A percentile compares a stretch with the other conserved stretches of the same genome.
Conservation (phyloP, 345 rosid species). For the Salix arbutifolia region DNA sequence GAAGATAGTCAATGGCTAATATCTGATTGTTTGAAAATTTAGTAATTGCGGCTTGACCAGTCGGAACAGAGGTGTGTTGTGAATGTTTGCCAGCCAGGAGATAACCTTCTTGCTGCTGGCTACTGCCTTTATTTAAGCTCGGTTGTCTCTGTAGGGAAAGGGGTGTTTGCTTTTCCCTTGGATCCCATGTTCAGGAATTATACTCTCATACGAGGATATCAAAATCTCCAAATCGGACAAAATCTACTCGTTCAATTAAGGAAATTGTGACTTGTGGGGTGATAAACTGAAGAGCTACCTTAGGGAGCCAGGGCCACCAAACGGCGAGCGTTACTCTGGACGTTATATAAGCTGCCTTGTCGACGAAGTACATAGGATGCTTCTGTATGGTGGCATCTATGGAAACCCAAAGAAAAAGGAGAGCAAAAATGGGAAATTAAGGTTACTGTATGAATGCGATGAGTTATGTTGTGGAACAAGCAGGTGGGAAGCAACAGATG, state of each 20-base stretch:
- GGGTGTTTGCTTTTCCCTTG: conserved; percentile 32
- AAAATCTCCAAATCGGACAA: conserved; percentile 26
- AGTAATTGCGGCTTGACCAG: conserved; percentile 51
- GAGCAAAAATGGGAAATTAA: conserved; percentile 33
- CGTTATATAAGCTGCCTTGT: conserved; percentile 37
- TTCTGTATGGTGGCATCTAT: conserved; percentile 33
- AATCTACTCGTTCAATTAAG: conserved; percentile 37
- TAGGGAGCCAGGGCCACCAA: conserved; percentile 27
- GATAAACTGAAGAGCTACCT: conserved; percentile 35
- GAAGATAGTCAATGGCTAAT: not conserved
- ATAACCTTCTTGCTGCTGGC: conserved; percentile 38
- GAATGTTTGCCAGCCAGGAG: conserved; percentile 92
- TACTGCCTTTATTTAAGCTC: conserved; percentile 38
- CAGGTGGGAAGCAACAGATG: conserved; percentile 41
- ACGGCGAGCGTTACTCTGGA: conserved; percentile 34
- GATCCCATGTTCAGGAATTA: conserved; percentile 34
- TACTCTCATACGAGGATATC: conserved; percentile 35
- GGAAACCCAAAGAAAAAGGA: conserved; percentile 34
- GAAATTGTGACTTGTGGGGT: conserved; percentile 34
- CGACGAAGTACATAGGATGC: conserved; percentile 37
- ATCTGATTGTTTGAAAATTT: conserved; percentile 7
- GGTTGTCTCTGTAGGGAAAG: conserved; percentile 32
- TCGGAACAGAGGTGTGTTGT: conserved; percentile 62
- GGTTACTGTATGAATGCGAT: conserved; percentile 39
- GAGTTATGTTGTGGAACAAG: conserved; percentile 40